Evolutionary conservation across 2,329 filamentous ascomycete genomes (phyloP), one percentile per base, ranked within the genome.

Genomic region (Spiromastix sp.): DNA sequence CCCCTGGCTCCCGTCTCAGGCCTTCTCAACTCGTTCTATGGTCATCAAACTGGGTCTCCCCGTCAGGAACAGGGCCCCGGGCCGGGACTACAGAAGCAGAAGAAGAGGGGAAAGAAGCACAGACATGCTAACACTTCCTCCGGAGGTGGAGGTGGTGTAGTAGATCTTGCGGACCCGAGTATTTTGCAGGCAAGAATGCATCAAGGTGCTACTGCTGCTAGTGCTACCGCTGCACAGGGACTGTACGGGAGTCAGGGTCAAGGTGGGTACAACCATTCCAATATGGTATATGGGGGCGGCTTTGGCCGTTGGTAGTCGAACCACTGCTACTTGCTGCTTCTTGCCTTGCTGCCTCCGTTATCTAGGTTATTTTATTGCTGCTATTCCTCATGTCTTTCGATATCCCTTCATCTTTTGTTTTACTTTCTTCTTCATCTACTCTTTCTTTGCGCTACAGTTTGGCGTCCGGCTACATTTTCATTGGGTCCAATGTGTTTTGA

Each of bases 101-200:
- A 93, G 81, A 95, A 94, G 79, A 94, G 94, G 85, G 86, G 86
- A 73, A 95, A 94, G 79, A 95, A 95, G 85, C 89, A 95, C 76
- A 93, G 87, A 80, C 87, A 95, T 81, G 89, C 86, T 91, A 94
- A 95, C 85, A 95, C 89, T 89, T 94, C 87, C 84, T 96, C 89
- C 79, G 93, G 86, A 79, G 87, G 86, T 79, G 87, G 43, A 42
- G 85, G 85, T 84, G 87, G 85, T 73, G 79, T 95, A 89, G 87
- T 93, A 72, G 87, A 96, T 93, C 85, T 94, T 87, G 85, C 84
- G 74, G 87, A 96, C 85, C 89, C 89, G 75, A 94, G 85, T 76
- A 95, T 95, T 76, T 79, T 96, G 74, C 87, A 94, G 73, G 85
- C 85, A 66, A 85, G 87, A 75, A 82, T 93, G 74, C 87, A 93